These are phyloP conservation scores for Pseudoneurospora amorphoporcata DNA, from an alignment of 495 filamentous ascomycete species.

Conservation along the genomic window DNA sequence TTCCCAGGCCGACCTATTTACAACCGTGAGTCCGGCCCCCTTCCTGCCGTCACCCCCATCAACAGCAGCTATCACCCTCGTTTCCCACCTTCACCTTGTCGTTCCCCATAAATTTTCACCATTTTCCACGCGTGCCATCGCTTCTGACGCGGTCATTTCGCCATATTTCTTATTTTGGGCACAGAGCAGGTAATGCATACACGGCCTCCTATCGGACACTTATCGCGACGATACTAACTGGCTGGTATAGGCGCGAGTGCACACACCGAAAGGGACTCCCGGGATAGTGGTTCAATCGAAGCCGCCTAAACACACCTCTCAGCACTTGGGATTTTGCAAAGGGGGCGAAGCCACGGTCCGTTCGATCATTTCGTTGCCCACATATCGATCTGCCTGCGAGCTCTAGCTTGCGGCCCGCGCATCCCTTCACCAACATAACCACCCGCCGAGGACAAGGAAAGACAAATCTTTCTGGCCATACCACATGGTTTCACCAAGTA, in stretches of 20 bases:
- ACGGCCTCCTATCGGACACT: background rate
- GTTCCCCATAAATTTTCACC: conserved; percentile 3
- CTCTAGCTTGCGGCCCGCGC: background rate
- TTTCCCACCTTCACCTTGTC: conserved; percentile 6
- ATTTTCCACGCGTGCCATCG: conserved; percentile 10
- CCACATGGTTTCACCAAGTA: conserved; percentile 24
- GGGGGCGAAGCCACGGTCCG: conserved; percentile 14
- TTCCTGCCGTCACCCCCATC: conserved; percentile 17
- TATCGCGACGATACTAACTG: conserved; percentile 19
- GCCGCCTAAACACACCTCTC: background rate
- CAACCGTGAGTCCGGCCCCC: conserved; percentile 8
- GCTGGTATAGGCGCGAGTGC: conserved; percentile 18
- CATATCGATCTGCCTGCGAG: background rate
- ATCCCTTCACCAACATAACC: conserved; percentile 1
- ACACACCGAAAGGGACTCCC: background rate
- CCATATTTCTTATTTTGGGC: conserved; percentile 8
- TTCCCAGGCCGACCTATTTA: background rate
- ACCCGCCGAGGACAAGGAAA: background rate
- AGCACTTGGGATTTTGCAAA: conserved; percentile 3
- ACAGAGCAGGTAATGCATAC: conserved; percentile 11
- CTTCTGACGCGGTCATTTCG: conserved; percentile 14
- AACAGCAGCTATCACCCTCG: conserved; percentile 4
- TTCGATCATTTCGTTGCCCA: background rate
- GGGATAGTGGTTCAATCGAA: conserved; percentile 11
- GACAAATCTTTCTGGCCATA: background rate